A percentile compares a stretch with the other conserved stretches of the same genome.
Conservation (phyloP, 805 yeast genomes). For the Yarrowia sp. region DNA sequence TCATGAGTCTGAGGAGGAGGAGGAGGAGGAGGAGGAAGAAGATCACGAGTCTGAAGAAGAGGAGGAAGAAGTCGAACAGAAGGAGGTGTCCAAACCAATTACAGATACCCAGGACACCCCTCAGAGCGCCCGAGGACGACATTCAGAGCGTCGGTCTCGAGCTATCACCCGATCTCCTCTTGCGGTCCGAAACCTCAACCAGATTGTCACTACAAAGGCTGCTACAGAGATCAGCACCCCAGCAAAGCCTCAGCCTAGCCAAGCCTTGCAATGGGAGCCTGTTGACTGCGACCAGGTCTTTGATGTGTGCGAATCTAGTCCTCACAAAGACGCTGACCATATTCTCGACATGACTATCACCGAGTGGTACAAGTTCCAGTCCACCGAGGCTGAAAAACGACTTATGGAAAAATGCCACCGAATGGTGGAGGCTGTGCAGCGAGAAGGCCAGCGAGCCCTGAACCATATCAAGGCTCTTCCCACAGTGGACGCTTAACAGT, state of each 20-base stretch:
- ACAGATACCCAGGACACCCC: conserved; percentile 16
- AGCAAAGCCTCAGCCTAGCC: not conserved
- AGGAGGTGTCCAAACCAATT: not conserved
- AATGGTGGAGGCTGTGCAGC: conserved; percentile 49
- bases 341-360: conserved; percentile 68
- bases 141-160: not conserved
- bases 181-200: conserved; percentile 18
- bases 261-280: conserved; percentile 30
- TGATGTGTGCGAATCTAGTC: conserved; percentile 17
- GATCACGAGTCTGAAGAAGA: not conserved
- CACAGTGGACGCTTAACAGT: not conserved
- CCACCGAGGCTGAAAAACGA: conserved; percentile 52
- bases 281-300: conserved; percentile 38
- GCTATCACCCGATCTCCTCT: conserved; percentile 18
- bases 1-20: not conserved
- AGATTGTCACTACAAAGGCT: not conserved
- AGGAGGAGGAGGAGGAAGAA: not conserved
- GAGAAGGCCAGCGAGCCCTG: conserved; percentile 53
- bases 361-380: conserved; percentile 63
- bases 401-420: conserved; percentile 48
- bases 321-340: conserved; percentile 38
- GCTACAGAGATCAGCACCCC: not conserved
- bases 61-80: not conserved
- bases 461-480: conserved; percentile 31
- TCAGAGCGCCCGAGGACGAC: not conserved